Evolutionary conservation across 2,329 filamentous ascomycete species (phyloP), one percentile per base, ranked within the genome.

Genomic region (Pyricularia grisea): DNA sequence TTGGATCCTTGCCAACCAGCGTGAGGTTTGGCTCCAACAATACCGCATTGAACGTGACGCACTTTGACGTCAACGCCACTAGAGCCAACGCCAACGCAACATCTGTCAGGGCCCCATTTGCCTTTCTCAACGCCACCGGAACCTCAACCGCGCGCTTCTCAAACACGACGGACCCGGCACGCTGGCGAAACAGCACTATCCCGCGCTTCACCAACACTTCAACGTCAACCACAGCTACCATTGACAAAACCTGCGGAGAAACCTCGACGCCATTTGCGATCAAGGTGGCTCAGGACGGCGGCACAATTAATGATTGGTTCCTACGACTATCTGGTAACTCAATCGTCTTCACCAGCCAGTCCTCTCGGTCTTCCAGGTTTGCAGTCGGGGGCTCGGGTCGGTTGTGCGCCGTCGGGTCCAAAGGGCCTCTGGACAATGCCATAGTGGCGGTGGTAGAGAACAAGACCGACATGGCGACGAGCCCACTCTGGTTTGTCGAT

Each of bases 271-370:
- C 75, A 1, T 78, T 78, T 70, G 42, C 70, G 10, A 66, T 77
- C 1, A 73, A 72, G 10, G 73, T 76, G 28, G 69, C 73, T 1
- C 76, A 77, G 68, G 74, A 75, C 0, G 73, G 72, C 66, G 74
- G 76, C 9, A 50, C 72, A 42, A 76, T 77, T 68, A 72, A 78
- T 71, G 72, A 71, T 4, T 77, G 76, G 76, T 77, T 71, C 66
- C 70, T 76, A 3, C 71, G 70, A 58, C 68, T 77, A n/a, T 74
- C 73, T 68, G 76, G 74, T 0, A 72, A 74, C 67, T 72, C 70
- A 6, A 67, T 75, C 28, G 71, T 78, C 20, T 77, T 78, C 72
- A 74, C 72, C 7, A 70, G 72, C 0, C 71, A 69, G 3, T 63
- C 69, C 1, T 69, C 67, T 4, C 68, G 68, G 1, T 73, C 74